A percentile compares a stretch with the other conserved stretches of the same genome.
These are phyloP conservation scores for Hypoxylon sp. DNA, from an alignment of 2,329 filamentous ascomycete genomes.

Conservation along the genomic window DNA sequence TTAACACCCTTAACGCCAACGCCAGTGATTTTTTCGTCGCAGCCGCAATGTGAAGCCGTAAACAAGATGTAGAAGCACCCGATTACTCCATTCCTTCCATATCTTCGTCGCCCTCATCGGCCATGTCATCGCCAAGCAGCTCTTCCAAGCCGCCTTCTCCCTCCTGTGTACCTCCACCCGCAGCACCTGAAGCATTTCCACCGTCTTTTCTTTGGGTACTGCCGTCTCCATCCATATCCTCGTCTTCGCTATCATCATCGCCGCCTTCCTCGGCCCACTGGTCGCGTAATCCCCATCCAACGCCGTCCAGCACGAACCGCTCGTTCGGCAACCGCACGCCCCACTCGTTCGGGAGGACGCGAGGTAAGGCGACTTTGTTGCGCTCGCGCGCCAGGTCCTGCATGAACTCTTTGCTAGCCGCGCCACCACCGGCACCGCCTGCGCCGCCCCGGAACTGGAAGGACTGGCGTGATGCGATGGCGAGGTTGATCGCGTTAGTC, in stretches of 20 bases:
- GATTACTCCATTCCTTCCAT: slow-evolving; percentile 61
- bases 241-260: slow-evolving; percentile 58
- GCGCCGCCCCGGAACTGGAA: slow-evolving; percentile 76
- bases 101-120: slow-evolving; percentile 65
- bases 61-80: background rate
- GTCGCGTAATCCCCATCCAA: slow-evolving; percentile 74
- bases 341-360: slow-evolving; percentile 75
- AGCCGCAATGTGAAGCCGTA: background rate
- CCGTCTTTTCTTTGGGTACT: slow-evolving; percentile 44
- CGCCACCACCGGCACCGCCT: slow-evolving; percentile 61
- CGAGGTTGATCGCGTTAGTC: slow-evolving; percentile 78
- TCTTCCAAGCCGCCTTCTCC: slow-evolving; percentile 66
- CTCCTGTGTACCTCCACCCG: slow-evolving; percentile 64
- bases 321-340: slow-evolving; percentile 76
- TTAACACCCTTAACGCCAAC: slow-evolving; percentile 20
- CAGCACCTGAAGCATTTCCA: slow-evolving; percentile 57
- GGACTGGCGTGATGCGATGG: slow-evolving; percentile 76
- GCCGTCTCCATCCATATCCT: slow-evolving; percentile 64
- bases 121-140: slow-evolving; percentile 68
- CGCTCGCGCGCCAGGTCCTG: slow-evolving; percentile 79
- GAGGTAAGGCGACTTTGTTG: slow-evolving; percentile 76
- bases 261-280: slow-evolving; percentile 66
- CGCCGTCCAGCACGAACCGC: slow-evolving; percentile 76
- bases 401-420: slow-evolving; percentile 81
- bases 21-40: background rate